A percentile compares a stretch with the other conserved stretches of the same genome.
These are phyloP conservation scores for Neopestalotiopsis clavispora DNA, from an alignment of 2,329 filamentous ascomycete species.

Conservation along the genomic window DNA sequence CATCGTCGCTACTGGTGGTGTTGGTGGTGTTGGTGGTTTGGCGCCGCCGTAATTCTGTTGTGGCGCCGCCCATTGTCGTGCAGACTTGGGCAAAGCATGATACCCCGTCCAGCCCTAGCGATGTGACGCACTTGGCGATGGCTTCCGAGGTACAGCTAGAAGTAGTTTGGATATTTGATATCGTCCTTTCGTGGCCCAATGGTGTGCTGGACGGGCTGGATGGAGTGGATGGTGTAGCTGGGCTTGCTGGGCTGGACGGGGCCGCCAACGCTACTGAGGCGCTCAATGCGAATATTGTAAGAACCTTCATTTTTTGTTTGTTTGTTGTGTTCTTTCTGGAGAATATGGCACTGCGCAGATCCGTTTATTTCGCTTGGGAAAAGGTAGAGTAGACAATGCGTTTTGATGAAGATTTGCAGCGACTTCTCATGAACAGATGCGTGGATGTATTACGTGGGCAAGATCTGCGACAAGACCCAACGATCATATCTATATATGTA, in stretches of 20 bases:
- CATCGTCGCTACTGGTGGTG: no score
- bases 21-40: not conserved
- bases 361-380: not conserved
- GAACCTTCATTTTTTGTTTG: not conserved
- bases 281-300: not conserved
- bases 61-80: not conserved
- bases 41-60: not conserved
- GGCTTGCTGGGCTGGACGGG: not conserved
- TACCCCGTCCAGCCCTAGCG: not conserved
- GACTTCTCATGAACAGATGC: not conserved
- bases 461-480: slow-evolving; percentile 14
- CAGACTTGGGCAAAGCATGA: slow-evolving; percentile 4
- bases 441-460: not conserved
- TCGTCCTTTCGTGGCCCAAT: not conserved
- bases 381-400: not conserved
- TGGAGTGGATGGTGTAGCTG: not conserved
- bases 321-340: no score
- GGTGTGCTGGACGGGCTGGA: not conserved
- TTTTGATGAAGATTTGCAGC: not conserved
- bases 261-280: not conserved
- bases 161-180: not conserved
- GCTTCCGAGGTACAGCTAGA: not conserved
- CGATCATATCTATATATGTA: slow-evolving; percentile 11
- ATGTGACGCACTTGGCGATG: not conserved
- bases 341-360: not conserved